A percentile compares a stretch with the other conserved stretches of the same genome.
phyloP scores from a whole-genome alignment of 2,329 filamentous ascomycete genomes.

The Aspergillus sp. region DNA sequence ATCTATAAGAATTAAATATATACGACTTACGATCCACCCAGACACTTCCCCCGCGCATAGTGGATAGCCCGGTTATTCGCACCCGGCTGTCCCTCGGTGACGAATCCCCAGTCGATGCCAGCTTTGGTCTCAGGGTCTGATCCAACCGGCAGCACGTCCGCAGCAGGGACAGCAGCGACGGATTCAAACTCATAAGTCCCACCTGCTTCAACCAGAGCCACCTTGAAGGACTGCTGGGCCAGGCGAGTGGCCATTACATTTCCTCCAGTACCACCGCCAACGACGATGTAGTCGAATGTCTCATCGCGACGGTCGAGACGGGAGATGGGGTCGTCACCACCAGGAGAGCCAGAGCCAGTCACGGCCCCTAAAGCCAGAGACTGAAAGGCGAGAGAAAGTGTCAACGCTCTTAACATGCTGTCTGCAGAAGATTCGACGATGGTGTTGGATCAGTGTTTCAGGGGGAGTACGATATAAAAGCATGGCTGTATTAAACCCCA shows the following conservation, averaged over 20 bases:
- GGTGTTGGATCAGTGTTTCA: too few species aligned
- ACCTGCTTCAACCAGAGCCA: constrained; percentile 26
- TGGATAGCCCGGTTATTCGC: constrained; percentile 19
- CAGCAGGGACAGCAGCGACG: constrained; percentile 13
- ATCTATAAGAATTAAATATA: neutral
- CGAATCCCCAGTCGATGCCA: constrained; percentile 21
- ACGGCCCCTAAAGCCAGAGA: too few species aligned
- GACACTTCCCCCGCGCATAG: constrained; percentile 22
- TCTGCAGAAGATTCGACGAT: too few species aligned
- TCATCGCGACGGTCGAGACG: neutral
- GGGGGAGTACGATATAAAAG: too few species aligned
- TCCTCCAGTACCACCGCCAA: constrained; percentile 22
- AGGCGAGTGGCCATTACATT: constrained; percentile 19
- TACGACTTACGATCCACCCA: constrained; percentile 20
- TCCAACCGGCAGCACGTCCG: constrained; percentile 14
- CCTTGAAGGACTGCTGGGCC: constrained; percentile 16
- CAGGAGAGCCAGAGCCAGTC: too few species aligned
- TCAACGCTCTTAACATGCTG: too few species aligned
- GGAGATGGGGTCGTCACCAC: neutral
- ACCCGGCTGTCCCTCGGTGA: constrained; percentile 14
- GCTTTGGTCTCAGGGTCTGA: constrained; percentile 15
- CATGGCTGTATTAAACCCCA: too few species aligned
- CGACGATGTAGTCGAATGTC: constrained; percentile 22
- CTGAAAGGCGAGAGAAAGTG: too few species aligned
- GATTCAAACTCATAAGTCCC: constrained; percentile 20